Base-by-base conservation (phyloP, 2,329 filamentous ascomycete species). In the Arachnomyces sp. region DNA sequence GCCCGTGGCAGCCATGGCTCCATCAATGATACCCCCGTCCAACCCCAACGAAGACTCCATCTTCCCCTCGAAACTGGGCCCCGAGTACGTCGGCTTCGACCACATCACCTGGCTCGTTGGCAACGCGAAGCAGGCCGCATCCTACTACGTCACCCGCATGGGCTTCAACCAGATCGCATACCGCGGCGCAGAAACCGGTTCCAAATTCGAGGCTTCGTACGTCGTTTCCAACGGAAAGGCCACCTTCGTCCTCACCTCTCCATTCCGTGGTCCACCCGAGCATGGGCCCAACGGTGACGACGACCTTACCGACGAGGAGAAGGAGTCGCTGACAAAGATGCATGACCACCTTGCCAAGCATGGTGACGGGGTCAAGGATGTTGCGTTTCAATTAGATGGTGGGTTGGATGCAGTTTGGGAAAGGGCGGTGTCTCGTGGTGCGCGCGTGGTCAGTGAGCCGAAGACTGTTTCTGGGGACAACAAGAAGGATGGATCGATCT, bases 21-120 rank as follows among this genome's bases (percentile, higher is more conserved):
- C 35, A 29, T 29, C 20, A 8, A 28, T 37, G 35, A 16, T 30
- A 4, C 20, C 25, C 13, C 12, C 15, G n/a, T 37, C 35, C 11
- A 31, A 2, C 9, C 12, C 36, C 2, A 17, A 35, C 12, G 31
- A 43, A 11, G 38, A 39, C 8, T 40, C 48, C 29, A 52, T 53
- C 31, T 46, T 49, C 14, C 46, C 53, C 14, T 47, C 46, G 14
- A 43, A 48, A 9, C 34, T 54, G 14, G 51, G 53, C 5, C 50
- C 49, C 12, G 44, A 43, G 15, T 50, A 50, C 40, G 25, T 44
- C 7, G 86, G 84, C 55, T 94, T 93, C 61, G 84, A 93, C 64
- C 84, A 93, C 60, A 75, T 94, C 43, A 86, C 84, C 44, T 94
- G 87, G 87, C 94, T 85, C 70, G 88, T 94, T 28, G 87, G 87